A percentile compares a stretch with the other conserved stretches of the same genome.
phyloP scores from a whole-genome alignment of 805 yeast species.

The Kodamaea leandrae region DNA sequence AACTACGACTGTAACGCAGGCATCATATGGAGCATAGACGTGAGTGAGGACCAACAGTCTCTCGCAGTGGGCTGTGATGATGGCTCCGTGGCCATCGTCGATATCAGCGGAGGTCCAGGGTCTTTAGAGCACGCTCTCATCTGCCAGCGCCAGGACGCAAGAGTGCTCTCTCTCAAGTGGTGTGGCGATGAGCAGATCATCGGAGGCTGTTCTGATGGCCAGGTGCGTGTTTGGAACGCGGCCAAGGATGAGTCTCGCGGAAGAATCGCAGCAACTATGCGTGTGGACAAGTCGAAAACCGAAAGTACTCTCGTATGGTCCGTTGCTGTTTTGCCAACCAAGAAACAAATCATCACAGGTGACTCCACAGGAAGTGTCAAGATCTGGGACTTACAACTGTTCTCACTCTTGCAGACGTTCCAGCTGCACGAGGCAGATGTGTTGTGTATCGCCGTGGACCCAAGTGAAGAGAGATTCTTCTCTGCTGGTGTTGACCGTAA shows the following conservation, averaged over 20 bases:
- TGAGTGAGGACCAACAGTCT: constrained; percentile 56
- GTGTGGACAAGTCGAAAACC: constrained; percentile 83
- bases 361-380: constrained; percentile 94
- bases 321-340: constrained; percentile 58
- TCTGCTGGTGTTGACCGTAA: constrained; percentile 94
- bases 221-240: constrained; percentile 76
- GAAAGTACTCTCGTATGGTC: constrained; percentile 94
- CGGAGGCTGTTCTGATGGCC: constrained; percentile 96
- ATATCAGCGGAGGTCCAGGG: constrained; percentile 86
- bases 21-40: constrained; percentile 84
- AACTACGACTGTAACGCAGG: constrained; percentile 92
- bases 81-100: constrained; percentile 81
- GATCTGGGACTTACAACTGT: constrained; percentile 83
- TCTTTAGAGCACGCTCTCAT: constrained; percentile 70
- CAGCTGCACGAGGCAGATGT: constrained; percentile 90
- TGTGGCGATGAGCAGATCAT: constrained; percentile 59
- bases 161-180: constrained; percentile 82
- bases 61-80: constrained; percentile 94
- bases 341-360: constrained; percentile 83
- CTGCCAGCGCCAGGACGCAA: constrained; percentile 77
- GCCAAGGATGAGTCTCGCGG: constrained; percentile 48
- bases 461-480: constrained; percentile 61
- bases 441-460: constrained; percentile 63
- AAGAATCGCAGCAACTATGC: constrained; percentile 76
- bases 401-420: constrained; percentile 77